Evolutionary conservation across 371 early-diverging fungal species (phyloP).

Genomic region (Rhizopus stolonifer): DNA sequence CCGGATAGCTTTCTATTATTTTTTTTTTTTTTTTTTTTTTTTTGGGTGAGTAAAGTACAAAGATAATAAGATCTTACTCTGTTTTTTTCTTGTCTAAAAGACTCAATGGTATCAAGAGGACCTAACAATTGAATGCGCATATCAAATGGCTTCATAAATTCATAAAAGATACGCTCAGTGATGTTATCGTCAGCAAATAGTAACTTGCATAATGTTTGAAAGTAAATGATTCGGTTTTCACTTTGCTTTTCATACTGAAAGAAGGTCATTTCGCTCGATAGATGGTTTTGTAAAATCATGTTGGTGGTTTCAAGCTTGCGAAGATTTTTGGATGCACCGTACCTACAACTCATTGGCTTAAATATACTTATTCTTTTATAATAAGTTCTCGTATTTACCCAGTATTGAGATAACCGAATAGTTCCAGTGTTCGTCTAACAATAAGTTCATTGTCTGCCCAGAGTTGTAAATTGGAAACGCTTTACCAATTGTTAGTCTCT

Average conservation of each 20-base stretch:
- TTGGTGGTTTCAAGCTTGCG: conserved; percentile 71
- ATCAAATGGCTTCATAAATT: conserved; percentile 74
- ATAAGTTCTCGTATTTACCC: conserved; percentile 50
- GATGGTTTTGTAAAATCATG: conserved; percentile 69
- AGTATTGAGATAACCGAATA: conserved; percentile 79
- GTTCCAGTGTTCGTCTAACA: conserved; percentile 48
- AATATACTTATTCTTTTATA: background rate
- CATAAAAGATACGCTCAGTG: conserved; percentile 59
- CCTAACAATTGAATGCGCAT: conserved; percentile 47
- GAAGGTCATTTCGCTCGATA: conserved; percentile 67
- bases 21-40: background rate
- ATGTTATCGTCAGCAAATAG: conserved; percentile 71
- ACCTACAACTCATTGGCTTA: too few relatives aligned
- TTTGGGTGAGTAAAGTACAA: background rate
- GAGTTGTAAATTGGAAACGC: conserved; percentile 30
- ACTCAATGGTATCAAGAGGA: conserved; percentile 29
- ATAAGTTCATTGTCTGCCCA: conserved; percentile 36
- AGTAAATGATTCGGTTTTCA: conserved; percentile 67
- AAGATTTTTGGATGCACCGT: conserved; percentile 68
- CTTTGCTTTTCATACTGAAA: conserved; percentile 45
- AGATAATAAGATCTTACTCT: conserved; percentile 27
- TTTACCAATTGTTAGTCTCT: background rate
- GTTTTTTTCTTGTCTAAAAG: conserved; percentile 42
- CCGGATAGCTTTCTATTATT: conserved; percentile 39
- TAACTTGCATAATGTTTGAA: conserved; percentile 71